Conservation (phyloP, 176 grass and related monocot genomes). For the Avena insularis region DNA sequence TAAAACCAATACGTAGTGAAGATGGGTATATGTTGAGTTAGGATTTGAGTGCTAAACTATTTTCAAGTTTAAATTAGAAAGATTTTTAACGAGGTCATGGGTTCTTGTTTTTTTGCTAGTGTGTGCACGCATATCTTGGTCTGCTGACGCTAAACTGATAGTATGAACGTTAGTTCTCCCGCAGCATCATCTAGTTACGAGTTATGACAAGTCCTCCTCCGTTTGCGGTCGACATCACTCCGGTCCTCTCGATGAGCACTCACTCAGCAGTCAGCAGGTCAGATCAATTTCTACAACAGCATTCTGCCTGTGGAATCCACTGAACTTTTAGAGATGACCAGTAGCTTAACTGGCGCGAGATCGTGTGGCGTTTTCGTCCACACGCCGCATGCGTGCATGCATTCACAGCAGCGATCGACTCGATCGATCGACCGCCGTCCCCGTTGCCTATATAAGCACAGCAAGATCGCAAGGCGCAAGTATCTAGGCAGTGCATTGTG, state of each 20-base stretch:
- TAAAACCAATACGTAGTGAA: too few relatives aligned
- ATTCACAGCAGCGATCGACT: background rate
- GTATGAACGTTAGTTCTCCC: too few relatives aligned
- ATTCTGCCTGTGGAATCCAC: background rate
- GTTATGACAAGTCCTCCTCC: background rate
- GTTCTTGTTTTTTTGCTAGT: too few relatives aligned
- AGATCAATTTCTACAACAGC: background rate
- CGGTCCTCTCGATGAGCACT: background rate
- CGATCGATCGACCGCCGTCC: background rate
- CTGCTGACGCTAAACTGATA: too few relatives aligned
- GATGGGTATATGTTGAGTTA: too few relatives aligned
- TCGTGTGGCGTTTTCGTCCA: background rate
- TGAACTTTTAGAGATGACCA: background rate
- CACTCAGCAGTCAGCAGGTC: background rate
- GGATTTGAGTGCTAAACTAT: too few relatives aligned
- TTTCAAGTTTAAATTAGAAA: too few relatives aligned
- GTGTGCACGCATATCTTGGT: too few relatives aligned
- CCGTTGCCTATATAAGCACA: constrained; percentile 36
- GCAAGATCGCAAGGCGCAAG: constrained; percentile 13
- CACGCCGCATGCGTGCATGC: background rate
- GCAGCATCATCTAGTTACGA: too few relatives aligned
- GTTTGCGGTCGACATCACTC: background rate
- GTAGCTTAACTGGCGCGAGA: background rate
- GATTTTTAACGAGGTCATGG: too few relatives aligned
- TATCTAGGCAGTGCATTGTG: background rate